phyloP scores from a whole-genome alignment of 352 stramenopile genomes.

The Globisporangium takayamanum region DNA sequence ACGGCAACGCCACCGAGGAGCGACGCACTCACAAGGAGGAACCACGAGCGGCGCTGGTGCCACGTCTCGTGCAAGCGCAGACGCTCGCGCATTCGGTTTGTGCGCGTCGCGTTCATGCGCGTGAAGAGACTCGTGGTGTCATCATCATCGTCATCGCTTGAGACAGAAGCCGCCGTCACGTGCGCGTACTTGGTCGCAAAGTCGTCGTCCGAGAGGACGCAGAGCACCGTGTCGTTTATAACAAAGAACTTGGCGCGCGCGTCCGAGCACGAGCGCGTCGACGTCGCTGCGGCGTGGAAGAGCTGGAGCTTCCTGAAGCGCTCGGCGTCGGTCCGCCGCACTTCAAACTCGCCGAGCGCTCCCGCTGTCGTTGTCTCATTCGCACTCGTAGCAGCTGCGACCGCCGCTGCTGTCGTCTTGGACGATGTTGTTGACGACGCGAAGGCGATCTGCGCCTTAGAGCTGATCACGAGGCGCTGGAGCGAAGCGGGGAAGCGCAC shows the following conservation, averaged over 20 bases:
- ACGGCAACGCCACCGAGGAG: constrained; percentile 17
- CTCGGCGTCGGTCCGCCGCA: constrained; percentile 25
- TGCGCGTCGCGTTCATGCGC: too few species aligned
- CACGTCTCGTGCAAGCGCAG: constrained; percentile 10
- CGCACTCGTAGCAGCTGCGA: background rate
- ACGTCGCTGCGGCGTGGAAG: constrained; percentile 9
- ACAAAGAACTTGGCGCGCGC: constrained; percentile 19
- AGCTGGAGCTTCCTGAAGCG: constrained; percentile 15
- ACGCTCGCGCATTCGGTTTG: too few species aligned
- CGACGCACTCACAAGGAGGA: constrained; percentile 19
- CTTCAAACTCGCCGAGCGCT: constrained; percentile 25
- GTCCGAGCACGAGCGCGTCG: constrained; percentile 22
- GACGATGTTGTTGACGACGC: background rate
- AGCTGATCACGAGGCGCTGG: too few species aligned
- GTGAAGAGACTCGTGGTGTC: too few species aligned
- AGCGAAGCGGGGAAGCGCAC: constrained; percentile 21
- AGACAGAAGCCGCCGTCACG: constrained; percentile 1
- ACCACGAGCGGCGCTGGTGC: constrained; percentile 27
- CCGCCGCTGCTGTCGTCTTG: too few species aligned
- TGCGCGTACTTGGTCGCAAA: constrained; percentile 29
- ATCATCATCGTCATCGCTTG: constrained; percentile 10
- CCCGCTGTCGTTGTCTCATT: too few species aligned
- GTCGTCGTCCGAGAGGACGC: constrained; percentile 27
- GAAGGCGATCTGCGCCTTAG: constrained; percentile 7
- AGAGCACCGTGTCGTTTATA: constrained; percentile 37